phyloP scores from a whole-genome alignment of 2,329 filamentous ascomycete genomes.

The Fonsecaea nubica region DNA sequence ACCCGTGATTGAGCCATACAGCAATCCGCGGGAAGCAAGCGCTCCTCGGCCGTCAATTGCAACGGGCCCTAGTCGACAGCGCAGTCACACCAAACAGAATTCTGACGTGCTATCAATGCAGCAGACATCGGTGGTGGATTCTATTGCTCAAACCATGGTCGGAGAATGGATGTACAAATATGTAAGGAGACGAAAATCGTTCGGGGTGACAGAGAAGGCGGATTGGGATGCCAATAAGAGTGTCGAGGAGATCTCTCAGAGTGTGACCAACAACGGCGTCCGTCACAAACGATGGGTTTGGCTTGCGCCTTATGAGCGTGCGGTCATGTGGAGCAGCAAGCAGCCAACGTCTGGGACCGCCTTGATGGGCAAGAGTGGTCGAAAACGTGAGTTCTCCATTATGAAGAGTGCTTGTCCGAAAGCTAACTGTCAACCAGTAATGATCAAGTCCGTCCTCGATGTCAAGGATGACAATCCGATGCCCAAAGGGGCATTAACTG shows the following conservation, averaged over 20 bases:
- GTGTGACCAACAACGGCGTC: constrained; percentile 68
- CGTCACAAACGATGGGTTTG: constrained; percentile 97
- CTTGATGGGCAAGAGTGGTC: constrained; percentile 89
- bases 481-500: constrained; percentile 67
- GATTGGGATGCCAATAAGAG: constrained; percentile 62
- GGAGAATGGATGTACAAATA: constrained; percentile 71
- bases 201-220: constrained; percentile 72
- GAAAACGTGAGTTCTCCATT: constrained; percentile 75
- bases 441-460: constrained; percentile 94
- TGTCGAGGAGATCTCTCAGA: constrained; percentile 72
- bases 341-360: constrained; percentile 88
- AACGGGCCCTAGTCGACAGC: constrained; percentile 57
- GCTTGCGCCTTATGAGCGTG: constrained; percentile 93
- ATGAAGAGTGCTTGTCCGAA: constrained; percentile 22
- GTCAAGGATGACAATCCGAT: constrained; percentile 91
- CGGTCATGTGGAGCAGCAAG: constrained; percentile 98
- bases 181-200: constrained; percentile 74
- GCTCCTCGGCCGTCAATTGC: constrained; percentile 40
- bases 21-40: constrained; percentile 35
- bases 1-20: constrained; percentile 24
- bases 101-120: constrained; percentile 67
- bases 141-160: constrained; percentile 97
- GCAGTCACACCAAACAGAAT: constrained; percentile 49
- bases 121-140: constrained; percentile 84
- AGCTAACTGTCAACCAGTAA: constrained; percentile 65